A percentile compares a stretch with the other conserved stretches of the same genome.
Conservation (phyloP, 805 yeast genomes). For the Kodamaea kakaduensis region DNA sequence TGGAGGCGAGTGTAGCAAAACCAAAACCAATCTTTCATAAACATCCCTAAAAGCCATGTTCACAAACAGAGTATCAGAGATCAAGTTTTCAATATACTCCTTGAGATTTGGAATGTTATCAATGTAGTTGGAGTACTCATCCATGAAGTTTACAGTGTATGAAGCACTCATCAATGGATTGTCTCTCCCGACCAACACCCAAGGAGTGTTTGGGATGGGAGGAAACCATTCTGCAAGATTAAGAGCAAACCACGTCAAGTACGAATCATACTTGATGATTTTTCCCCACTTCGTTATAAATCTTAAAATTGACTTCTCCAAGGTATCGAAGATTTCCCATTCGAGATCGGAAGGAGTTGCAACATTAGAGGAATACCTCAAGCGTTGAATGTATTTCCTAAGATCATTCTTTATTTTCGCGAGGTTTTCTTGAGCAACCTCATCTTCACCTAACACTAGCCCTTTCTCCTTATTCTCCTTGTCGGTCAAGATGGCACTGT, state of each 20-base stretch:
- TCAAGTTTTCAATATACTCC: conserved; percentile 18
- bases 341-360: conserved; percentile 41
- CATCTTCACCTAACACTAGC: not conserved
- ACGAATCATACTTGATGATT: conserved; percentile 71
- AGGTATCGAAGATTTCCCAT: conserved; percentile 47
- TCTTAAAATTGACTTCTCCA: conserved; percentile 57
- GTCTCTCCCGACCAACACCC: conserved; percentile 56
- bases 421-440: conserved; percentile 19
- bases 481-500: conserved; percentile 29
- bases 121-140: conserved; percentile 38
- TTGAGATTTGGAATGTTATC: conserved; percentile 26
- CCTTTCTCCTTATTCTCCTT: conserved; percentile 8
- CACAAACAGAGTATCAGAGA: conserved; percentile 25
- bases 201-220: conserved; percentile 50
- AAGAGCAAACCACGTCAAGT: conserved; percentile 83
- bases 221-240: conserved; percentile 90
- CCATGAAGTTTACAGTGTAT: conserved; percentile 30
- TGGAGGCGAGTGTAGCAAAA: conserved; percentile 70
- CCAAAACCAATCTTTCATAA: conserved; percentile 72
- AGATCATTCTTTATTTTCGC: conserved; percentile 52
- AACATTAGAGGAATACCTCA: conserved; percentile 26
- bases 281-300: conserved; percentile 79
- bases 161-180: conserved; percentile 22
- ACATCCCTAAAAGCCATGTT: conserved; percentile 59
- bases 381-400: conserved; percentile 53